Evolutionary conservation across 2,329 filamentous ascomycete species (phyloP), one percentile per base, ranked within the genome.

Genomic region (Ophiostoma quercus): DNA sequence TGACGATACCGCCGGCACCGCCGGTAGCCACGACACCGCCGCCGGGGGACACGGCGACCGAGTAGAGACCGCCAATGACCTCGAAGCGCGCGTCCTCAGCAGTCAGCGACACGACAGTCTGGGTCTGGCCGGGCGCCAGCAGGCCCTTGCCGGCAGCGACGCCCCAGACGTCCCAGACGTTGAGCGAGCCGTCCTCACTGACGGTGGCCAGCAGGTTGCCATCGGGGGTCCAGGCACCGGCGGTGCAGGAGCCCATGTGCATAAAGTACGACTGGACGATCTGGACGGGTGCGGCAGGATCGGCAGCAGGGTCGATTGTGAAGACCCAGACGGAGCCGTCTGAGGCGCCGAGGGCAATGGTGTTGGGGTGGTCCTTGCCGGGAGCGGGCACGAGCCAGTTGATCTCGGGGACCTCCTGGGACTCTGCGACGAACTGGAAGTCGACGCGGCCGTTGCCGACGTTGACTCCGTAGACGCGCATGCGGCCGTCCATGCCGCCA

Each of bases 271-370:
- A 90, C 81, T 97, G 92, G 5, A 96, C 85, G 76, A 98, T 95
- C 75, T 90, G 88, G 68, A 98, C 84, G 8, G 91, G 80, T 76
- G 82, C 83, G 67, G 80, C 80, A 43, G 79, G 62, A 73, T 92
- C 88, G 69, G 83, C 83, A 39, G 86, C 82, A 16, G 69, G 65
- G 78, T 94, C 90, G 76, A 98, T 85, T n/a, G 88, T 89, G 81
- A 97, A 97, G 11, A 99, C 90, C 95, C 95, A 99, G 60, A 97
- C 93, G 68, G 90, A 94, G 69, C 95, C 95, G 77, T 99, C 94
- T 47, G 86, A 91, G 43, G 93, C 93, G 70, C 95, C 95, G 8
- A 99, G 82, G 0, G 95, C 95, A 72, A 99, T 78, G 9, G 92
- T 88, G 80, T 97, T 96, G 72, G 90, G 87, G 77, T 92, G 88